These are phyloP conservation scores for Fusarium coicis DNA, from an alignment of 2,329 filamentous ascomycete genomes.

Conservation along the genomic window DNA sequence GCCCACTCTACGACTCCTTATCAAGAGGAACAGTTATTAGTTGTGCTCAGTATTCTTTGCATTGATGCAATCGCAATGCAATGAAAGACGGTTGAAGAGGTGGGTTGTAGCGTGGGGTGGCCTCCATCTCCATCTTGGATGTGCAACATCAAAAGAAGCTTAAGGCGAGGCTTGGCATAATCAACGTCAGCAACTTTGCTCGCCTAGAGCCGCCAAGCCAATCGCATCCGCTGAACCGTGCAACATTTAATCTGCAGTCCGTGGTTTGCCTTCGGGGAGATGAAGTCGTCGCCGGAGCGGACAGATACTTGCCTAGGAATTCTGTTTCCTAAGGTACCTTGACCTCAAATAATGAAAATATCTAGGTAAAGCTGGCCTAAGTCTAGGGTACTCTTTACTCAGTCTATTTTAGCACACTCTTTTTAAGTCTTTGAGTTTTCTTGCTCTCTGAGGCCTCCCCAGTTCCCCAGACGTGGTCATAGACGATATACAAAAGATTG, in stretches of 20 bases:
- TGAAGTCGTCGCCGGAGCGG: not conserved
- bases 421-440: not conserved
- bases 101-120: slow-evolving; percentile 10
- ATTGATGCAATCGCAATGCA: not conserved
- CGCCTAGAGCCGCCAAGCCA: slow-evolving; percentile 1
- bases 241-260: not conserved
- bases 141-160: slow-evolving; percentile 5
- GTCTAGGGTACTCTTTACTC: not conserved
- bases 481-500: not conserved
- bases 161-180: not conserved
- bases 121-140: not conserved
- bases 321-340: not conserved
- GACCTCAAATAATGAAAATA: too few relatives aligned
- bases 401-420: not conserved
- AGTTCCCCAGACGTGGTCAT: not conserved
- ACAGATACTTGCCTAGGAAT: not conserved
- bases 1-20: not conserved
- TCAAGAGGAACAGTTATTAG: too few relatives aligned
- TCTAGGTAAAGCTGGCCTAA: not conserved
- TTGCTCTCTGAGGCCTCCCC: too few relatives aligned
- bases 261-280: not conserved
- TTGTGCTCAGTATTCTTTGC: not conserved
- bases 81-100: not conserved
- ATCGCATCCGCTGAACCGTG: not conserved
- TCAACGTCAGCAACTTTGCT: slow-evolving; percentile 4